Conservation (phyloP, 2,329 filamentous ascomycete species). For the Trichoderma atrobrunneum region DNA sequence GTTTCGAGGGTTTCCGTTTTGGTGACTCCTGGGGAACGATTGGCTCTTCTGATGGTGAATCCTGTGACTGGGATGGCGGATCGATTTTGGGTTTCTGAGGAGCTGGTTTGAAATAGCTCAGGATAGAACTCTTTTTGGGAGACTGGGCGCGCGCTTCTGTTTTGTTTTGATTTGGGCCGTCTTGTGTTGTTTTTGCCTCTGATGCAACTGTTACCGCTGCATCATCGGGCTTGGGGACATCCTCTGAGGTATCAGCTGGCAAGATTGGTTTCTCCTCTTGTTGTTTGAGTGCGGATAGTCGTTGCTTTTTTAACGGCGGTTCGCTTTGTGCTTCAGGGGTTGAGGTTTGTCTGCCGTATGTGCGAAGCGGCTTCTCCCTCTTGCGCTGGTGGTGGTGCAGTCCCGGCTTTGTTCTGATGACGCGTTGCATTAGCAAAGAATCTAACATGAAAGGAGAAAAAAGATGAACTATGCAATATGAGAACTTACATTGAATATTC, state of each 20-base stretch:
- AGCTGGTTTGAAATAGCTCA: constrained; percentile 42
- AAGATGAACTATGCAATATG: neutral
- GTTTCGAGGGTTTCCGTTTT: constrained; percentile 12
- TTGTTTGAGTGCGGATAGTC: neutral
- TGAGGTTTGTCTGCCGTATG: constrained; percentile 38
- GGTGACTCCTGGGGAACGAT: constrained; percentile 21
- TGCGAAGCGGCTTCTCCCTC: constrained; percentile 38
- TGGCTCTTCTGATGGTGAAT: neutral
- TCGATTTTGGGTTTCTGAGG: constrained; percentile 14
- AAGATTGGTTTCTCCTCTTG: neutral
- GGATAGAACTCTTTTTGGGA: constrained; percentile 34
- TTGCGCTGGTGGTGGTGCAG: constrained; percentile 27
- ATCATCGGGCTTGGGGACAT: neutral
- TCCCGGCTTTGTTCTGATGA: constrained; percentile 32
- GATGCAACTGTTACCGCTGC: neutral
- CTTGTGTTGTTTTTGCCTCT: neutral
- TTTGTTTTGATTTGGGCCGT: neutral
- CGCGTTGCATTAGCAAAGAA: neutral
- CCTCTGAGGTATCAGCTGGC: neutral
- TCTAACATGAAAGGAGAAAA: constrained; percentile 11
- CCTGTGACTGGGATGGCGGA: neutral
- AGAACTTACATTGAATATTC: constrained; percentile 31
- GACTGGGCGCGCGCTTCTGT: neutral
- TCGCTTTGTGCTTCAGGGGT: constrained; percentile 28
- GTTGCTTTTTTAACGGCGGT: constrained; percentile 29